Conservation (phyloP, 495 filamentous ascomycete species). For the Aspergillus olivimuriae region DNA sequence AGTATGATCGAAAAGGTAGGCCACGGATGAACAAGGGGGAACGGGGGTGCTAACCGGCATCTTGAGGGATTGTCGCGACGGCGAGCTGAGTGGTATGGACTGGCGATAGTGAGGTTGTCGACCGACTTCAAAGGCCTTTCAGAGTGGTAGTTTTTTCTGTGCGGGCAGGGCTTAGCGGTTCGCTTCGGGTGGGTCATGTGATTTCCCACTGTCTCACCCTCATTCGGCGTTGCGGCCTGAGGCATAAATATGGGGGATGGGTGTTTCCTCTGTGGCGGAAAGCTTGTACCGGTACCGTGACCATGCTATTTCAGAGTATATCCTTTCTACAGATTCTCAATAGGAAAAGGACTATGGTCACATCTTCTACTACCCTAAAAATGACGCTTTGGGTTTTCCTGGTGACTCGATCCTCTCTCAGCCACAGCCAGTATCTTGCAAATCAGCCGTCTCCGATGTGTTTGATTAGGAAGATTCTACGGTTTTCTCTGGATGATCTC, state of each 20-base stretch:
- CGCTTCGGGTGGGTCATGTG: constrained; percentile 41
- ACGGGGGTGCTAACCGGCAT: constrained; percentile 64
- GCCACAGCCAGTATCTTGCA: too few relatives aligned
- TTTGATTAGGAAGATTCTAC: too few relatives aligned
- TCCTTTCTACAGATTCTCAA: too few relatives aligned
- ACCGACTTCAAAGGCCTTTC: constrained; percentile 24
- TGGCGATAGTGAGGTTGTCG: constrained; percentile 36
- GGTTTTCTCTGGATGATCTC: too few relatives aligned
- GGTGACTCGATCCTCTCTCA: too few relatives aligned
- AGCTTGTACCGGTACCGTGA: not conserved
- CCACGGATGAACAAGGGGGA: too few relatives aligned
- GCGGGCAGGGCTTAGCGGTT: constrained; percentile 42
- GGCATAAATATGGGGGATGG: not conserved
- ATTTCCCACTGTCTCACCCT: constrained; percentile 22
- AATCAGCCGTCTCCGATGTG: too few relatives aligned
- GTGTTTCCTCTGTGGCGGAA: not conserved
- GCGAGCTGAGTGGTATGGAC: constrained; percentile 37
- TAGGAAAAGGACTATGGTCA: too few relatives aligned
- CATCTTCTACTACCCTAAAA: too few relatives aligned
- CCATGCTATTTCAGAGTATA: too few relatives aligned
- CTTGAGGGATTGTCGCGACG: constrained; percentile 58
- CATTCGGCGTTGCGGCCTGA: not conserved
- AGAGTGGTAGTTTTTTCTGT: constrained; percentile 37
- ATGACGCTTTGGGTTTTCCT: too few relatives aligned
- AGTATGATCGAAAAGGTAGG: not conserved